Evolutionary conservation across 164 flowering plant species (phyloP), one percentile per base, ranked within the genome.

Genomic region (Berberis vulgaris): DNA sequence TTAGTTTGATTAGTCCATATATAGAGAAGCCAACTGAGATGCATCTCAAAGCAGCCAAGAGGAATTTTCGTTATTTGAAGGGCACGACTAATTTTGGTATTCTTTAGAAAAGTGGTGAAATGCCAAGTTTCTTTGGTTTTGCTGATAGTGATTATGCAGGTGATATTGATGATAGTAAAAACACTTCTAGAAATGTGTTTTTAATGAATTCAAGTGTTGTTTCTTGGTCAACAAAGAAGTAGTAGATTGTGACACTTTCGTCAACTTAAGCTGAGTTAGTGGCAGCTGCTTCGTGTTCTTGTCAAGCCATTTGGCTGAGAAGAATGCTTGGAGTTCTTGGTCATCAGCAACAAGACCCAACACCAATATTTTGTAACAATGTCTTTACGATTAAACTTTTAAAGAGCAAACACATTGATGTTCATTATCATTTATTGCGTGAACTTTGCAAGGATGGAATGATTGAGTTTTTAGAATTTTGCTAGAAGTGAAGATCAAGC

Each of bases 331-430:
- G 49, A 26, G 59, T 49, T 5, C 53, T 67, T 2, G 1, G 45
- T 2, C 45, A 8, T 39, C 39, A 60, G 41, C 60, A 61, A 54
- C n/a, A 8, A 13, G 40, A 41, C 9, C 5, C 13, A 3, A 60
- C 45, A 2, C 45, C 44, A 7, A 45, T 54, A 12, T 61, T 9
- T 59, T 67, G 64, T 61, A 65, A 67, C 54, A 67, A 59, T 45
- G 12, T 9, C 12, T 52, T 11, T 7, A n/a, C 55, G 12, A 52
- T 26, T 26, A 26, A 26, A 26, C 26, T 26, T 26, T 26, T 26
- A 26, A 26, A 26, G 26, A 26, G 26, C 26, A 26, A 26, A 26
- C 26, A 26, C 26, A 26, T 26, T 26, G 26, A 52, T 12, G 55
- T 52, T 3, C 55, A 2, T 9, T 52, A 52, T n/a, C 55, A 52